Conservation (phyloP, 2,329 filamentous ascomycete species). For the Xylariaceae sp. region DNA sequence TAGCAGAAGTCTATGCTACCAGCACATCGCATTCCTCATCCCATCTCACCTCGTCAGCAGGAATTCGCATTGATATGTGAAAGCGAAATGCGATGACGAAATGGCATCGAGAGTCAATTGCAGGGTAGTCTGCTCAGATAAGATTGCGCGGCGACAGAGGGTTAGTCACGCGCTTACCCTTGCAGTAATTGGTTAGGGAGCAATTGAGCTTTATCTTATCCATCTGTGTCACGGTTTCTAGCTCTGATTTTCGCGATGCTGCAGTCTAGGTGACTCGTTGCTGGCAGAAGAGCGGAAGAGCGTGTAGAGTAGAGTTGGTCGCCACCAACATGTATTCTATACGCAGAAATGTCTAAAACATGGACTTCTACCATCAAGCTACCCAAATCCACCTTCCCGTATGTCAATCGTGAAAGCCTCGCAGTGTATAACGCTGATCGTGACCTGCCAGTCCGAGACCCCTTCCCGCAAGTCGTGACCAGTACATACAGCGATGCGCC, state of each 20-base stretch:
- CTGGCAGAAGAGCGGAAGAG: too few relatives aligned
- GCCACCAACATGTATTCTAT: conserved; percentile 21
- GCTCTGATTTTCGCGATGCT: not conserved
- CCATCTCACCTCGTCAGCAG: too few relatives aligned
- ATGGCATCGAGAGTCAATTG: not conserved
- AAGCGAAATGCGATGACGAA: conserved; percentile 18
- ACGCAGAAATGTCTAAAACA: conserved; percentile 49
- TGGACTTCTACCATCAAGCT: conserved; percentile 75
- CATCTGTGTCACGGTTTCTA: too few relatives aligned
- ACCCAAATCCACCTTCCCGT: conserved; percentile 73
- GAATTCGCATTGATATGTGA: too few relatives aligned
- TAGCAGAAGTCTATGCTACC: not conserved
- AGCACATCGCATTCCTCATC: too few relatives aligned
- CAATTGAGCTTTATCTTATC: too few relatives aligned
- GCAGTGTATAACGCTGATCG: conserved; percentile 18
- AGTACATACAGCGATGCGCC: conserved; percentile 73
- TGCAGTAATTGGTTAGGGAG: too few relatives aligned
- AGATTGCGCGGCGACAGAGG: too few relatives aligned
- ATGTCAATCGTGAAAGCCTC: conserved; percentile 29
- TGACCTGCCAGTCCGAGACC: conserved; percentile 47
- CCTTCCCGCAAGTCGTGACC: conserved; percentile 45
- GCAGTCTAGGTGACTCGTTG: not conserved
- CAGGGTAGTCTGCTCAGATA: too few relatives aligned
- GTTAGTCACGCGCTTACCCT: too few relatives aligned
- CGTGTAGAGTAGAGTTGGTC: not conserved